Conservation (phyloP, 257 asterid species). For the Capsicum chinense region DNA sequence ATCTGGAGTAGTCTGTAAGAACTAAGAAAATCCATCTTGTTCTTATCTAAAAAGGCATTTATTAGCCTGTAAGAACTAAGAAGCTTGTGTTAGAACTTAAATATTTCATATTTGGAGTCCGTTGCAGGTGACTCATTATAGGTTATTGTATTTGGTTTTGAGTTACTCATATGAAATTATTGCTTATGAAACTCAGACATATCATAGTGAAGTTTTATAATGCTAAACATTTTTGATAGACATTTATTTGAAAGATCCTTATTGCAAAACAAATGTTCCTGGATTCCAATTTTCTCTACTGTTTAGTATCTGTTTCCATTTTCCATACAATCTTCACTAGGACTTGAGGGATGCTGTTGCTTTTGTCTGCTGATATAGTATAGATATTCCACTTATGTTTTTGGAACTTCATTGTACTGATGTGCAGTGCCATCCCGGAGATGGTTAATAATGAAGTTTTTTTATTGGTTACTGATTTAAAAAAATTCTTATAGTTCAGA, state of each 20-base stretch:
- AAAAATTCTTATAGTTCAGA: not conserved
- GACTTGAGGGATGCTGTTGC: constrained; percentile 6
- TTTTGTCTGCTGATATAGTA: not conserved
- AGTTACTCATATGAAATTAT: not conserved
- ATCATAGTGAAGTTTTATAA: constrained; percentile 3
- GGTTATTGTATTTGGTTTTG: constrained; percentile 5
- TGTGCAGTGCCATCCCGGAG: too few species aligned
- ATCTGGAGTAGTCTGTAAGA: not conserved
- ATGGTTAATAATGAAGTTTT: not conserved
- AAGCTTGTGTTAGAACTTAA: not conserved
- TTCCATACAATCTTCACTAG: not conserved
- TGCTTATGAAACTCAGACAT: not conserved
- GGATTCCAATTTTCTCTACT: not conserved
- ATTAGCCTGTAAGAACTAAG: not conserved
- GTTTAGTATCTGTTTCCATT: constrained; percentile 1
- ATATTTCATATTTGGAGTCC: constrained; percentile 23
- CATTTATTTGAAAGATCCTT: constrained; percentile 12
- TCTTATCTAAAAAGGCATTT: not conserved
- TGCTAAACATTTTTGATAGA: not conserved
- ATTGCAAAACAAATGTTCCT: not conserved
- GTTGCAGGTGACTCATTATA: not conserved
- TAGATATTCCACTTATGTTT: not conserved
- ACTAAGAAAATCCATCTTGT: too few species aligned
- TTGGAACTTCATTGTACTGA: too few species aligned
- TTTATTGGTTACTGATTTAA: not conserved